Evolutionary conservation across 768 basidiomycete genomes (phyloP), one percentile per base, ranked within the genome.

Genomic region (Boletus tylopilopsis): DNA sequence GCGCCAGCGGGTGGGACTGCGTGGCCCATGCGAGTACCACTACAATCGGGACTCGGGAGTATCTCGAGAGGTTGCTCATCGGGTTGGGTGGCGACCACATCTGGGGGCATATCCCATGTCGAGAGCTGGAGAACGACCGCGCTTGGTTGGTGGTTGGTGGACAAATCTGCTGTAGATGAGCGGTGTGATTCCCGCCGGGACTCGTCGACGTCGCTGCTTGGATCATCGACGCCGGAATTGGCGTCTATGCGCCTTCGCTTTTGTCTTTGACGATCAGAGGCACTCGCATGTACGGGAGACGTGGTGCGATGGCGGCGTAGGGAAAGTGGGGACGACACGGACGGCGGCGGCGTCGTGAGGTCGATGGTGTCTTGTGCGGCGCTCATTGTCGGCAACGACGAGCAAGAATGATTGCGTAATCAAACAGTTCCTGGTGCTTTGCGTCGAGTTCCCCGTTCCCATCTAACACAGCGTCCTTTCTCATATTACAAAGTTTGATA

Each of bases 311-410:
- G 58, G 3, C 18, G 53, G 13, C 30, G 37, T 13, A 11, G 36
- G 23, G 43, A 12, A 25, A 25, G 44, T 13, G 25, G 13, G 30
- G 15, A 5, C 10, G 32, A 19, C 9, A 18, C 19, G 3, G 39
- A 29, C 29, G 40, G 50, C 10, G 40, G 50, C 10, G 52, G 35
- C 2, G 45, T 23, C 11, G 58, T 49, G 47, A 53, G 52, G 47
- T 54, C 51, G n/a, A 43, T 42, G 8, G 32, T 25, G 37, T 47
- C 46, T 32, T 45, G 47, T 36, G 5, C 0, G 13, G 21, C 41
- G 61, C 51, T 61, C 60, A 61, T 61, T 57, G 60, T 59, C 48
- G 53, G 48, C 40, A n/a, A 45, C 50, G 48, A 50, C 30, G 57
- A 56, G 19, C 51, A 47, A 16, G 35, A 56, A 19, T n/a, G 29